Conservation (phyloP, 768 basidiomycete genomes). For the Glaciozyma martinii region DNA sequence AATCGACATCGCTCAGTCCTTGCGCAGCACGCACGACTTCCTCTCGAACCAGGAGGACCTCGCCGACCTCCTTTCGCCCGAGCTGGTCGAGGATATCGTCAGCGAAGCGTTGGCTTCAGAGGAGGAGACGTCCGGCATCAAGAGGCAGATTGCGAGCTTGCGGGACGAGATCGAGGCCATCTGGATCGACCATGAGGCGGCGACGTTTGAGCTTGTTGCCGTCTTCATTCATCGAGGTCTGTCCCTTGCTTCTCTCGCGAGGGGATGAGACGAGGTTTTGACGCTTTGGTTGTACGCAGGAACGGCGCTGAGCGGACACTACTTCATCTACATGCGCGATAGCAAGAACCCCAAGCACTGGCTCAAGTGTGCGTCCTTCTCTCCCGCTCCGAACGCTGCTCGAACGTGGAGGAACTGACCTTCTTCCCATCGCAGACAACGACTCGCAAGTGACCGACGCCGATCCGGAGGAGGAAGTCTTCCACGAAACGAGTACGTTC, state of each 20-base stretch:
- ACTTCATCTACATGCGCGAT: slow-evolving; percentile 81
- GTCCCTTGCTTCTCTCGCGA: too few relatives aligned
- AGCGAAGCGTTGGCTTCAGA: slow-evolving; percentile 51
- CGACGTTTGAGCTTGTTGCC: slow-evolving; percentile 74
- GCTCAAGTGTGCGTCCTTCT: slow-evolving; percentile 55
- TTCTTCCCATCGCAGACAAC: slow-evolving; percentile 52
- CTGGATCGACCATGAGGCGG: slow-evolving; percentile 60
- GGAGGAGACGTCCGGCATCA: slow-evolving; percentile 50
- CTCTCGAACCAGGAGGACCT: not conserved
- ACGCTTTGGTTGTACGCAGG: too few relatives aligned
- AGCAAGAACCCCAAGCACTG: slow-evolving; percentile 45
- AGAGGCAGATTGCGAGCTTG: not conserved
- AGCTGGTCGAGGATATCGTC: not conserved
- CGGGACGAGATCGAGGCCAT: slow-evolving; percentile 63
- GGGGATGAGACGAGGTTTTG: too few relatives aligned
- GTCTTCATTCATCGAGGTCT: slow-evolving; percentile 89
- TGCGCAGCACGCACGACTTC: too few relatives aligned
- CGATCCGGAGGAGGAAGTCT: slow-evolving; percentile 61
- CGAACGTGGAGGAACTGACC: not conserved
- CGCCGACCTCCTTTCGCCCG: not conserved
- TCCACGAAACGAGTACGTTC: slow-evolving; percentile 61
- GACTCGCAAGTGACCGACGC: slow-evolving; percentile 76
- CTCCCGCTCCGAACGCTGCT: not conserved
- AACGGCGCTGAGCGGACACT: slow-evolving; percentile 54
- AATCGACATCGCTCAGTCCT: too few relatives aligned